Evolutionary conservation across 1,139 yeast species (phyloP).

Genomic region (Taphrina pruni): DNA sequence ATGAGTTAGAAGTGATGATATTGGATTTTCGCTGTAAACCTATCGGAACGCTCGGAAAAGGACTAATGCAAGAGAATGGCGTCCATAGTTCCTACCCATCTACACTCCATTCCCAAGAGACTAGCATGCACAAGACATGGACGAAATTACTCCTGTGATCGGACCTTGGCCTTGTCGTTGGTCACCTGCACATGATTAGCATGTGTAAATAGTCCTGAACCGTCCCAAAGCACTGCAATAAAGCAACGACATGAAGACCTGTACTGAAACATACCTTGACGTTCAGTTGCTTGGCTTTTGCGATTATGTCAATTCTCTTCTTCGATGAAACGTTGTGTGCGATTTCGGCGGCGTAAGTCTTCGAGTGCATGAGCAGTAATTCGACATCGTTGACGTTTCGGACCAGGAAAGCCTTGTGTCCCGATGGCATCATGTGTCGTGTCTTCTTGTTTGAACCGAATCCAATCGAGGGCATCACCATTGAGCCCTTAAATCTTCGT

Average conservation of each 20-base stretch:
- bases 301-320: conserved; percentile 95
- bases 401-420: conserved; percentile 96
- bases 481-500: conserved; percentile 99
- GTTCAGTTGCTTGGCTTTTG: conserved; percentile 98
- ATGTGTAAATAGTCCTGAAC: too few relatives aligned
- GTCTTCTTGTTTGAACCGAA: conserved; percentile 99
- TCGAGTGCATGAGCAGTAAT: conserved; percentile 94
- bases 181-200: conserved; percentile 60
- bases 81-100: conserved; percentile 23
- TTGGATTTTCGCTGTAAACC: conserved; percentile 5
- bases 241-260: background rate
- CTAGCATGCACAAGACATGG: background rate
- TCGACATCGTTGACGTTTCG: conserved; percentile 93
- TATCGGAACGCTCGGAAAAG: conserved; percentile 9
- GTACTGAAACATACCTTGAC: conserved; percentile 59
- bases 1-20: conserved; percentile 1
- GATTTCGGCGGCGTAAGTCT: conserved; percentile 98
- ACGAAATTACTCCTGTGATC: conserved; percentile 42
- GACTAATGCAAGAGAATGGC: conserved; percentile 19
- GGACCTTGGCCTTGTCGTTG: conserved; percentile 82
- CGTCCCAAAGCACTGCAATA: background rate
- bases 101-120: conserved; percentile 11
- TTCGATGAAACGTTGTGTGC: conserved; percentile 98
- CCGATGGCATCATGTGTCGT: conserved; percentile 93
- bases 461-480: conserved; percentile 99